phyloP scores from a whole-genome alignment of 768 basidiomycete genomes.

The Auriscalpium microsporum region DNA sequence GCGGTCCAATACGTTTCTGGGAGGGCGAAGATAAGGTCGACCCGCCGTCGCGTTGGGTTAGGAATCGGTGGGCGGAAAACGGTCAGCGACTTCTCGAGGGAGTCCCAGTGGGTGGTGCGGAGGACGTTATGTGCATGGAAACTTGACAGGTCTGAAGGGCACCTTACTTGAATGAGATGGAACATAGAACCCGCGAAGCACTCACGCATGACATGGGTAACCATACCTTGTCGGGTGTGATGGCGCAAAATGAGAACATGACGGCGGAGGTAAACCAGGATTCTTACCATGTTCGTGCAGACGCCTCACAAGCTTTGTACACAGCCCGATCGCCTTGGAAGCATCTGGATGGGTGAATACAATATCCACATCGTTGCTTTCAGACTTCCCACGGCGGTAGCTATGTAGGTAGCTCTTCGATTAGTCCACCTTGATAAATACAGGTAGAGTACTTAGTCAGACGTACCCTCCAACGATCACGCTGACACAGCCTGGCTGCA shows the following conservation, averaged over 20 bases:
- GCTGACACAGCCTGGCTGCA: slow-evolving; percentile 61
- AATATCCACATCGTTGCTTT: slow-evolving; percentile 85
- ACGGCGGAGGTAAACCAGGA: slow-evolving; percentile 7
- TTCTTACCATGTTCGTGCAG: slow-evolving; percentile 43
- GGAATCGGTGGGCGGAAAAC: slow-evolving; percentile 59
- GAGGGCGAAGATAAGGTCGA: slow-evolving; percentile 79
- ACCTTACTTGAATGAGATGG: background rate
- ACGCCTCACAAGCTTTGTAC: slow-evolving; percentile 46
- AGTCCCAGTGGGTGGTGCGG: slow-evolving; percentile 60
- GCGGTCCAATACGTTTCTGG: slow-evolving; percentile 82
- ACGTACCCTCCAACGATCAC: slow-evolving; percentile 75
- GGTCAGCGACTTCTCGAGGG: slow-evolving; percentile 78
- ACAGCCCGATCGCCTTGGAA: slow-evolving; percentile 50
- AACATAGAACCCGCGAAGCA: slow-evolving; percentile 9
- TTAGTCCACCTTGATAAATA: background rate
- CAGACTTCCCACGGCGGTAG: slow-evolving; percentile 74
- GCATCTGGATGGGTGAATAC: slow-evolving; percentile 68
- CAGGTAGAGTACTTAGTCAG: background rate
- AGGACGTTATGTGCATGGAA: slow-evolving; percentile 50
- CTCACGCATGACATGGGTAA: slow-evolving; percentile 83
- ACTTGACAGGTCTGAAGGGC: slow-evolving; percentile 43
- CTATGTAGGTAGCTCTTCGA: slow-evolving; percentile 28
- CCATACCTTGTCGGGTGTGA: slow-evolving; percentile 38
- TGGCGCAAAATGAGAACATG: background rate
- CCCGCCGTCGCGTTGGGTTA: slow-evolving; percentile 45